A percentile compares a stretch with the other conserved stretches of the same genome.
Conservation (phyloP, 306 rosid species). For the Echinosophora koreensis region DNA sequence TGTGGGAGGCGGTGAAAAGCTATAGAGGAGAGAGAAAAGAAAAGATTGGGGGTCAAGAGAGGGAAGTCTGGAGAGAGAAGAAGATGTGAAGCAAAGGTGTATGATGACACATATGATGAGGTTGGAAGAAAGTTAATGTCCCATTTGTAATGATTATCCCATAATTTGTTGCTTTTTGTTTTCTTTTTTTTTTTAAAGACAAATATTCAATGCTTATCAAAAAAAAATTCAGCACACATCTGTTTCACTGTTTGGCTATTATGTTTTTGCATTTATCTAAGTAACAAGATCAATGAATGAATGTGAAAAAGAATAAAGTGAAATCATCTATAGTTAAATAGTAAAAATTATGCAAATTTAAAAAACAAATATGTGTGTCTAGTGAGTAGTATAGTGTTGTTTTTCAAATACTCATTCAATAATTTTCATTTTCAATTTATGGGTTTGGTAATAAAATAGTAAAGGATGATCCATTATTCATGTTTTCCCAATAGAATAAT, state of each 20-base stretch:
- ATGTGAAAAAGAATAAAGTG: no score
- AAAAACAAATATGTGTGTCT: no score
- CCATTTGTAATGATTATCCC: constrained; percentile 74
- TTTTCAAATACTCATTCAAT: constrained; percentile 40
- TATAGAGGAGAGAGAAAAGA: constrained; percentile 44
- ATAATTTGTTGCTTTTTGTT: constrained; percentile 66
- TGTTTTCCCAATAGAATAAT: background rate
- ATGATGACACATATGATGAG: constrained; percentile 83
- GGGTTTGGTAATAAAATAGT: background rate
- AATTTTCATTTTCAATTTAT: background rate
- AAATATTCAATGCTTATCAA: no score
- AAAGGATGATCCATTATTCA: background rate
- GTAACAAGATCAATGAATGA: no score
- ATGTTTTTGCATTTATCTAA: no score
- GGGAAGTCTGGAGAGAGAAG: constrained; percentile 8
- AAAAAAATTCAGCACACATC: no score
- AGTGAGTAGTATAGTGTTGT: no score
- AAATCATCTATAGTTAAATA: no score
- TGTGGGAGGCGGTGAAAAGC: constrained; percentile 69
- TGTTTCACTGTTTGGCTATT: no score
- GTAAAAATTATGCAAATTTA: no score
- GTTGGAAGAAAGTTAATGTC: constrained; percentile 53
- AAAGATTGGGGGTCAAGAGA: constrained; percentile 21
- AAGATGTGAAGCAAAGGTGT: constrained; percentile 53
- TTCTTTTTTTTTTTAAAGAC: background rate